Evolutionary conservation across 768 basidiomycete species (phyloP).

Genomic region (Melanogaster broomeanus): DNA sequence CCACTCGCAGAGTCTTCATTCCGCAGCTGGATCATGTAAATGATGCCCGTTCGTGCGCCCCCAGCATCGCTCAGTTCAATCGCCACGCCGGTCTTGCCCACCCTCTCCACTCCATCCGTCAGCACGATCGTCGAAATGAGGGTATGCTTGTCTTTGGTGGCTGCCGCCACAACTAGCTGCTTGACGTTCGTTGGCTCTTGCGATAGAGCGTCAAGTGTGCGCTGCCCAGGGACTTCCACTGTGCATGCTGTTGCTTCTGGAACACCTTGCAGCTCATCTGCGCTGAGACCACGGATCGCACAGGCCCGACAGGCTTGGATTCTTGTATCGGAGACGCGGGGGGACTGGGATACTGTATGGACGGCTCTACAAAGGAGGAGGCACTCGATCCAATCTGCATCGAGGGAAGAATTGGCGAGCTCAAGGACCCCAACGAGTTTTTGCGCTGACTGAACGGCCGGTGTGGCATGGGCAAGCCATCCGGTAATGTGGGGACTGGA

Average conservation of each 20-base stretch:
- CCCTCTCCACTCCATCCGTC: constrained; percentile 94
- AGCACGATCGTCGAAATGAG: constrained; percentile 95
- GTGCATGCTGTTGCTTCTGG: constrained; percentile 91
- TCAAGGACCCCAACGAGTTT: constrained; percentile 16
- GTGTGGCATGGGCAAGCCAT: constrained; percentile 33
- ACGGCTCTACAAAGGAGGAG: constrained; percentile 51
- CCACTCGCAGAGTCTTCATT: constrained; percentile 86
- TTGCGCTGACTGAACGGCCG: constrained; percentile 20
- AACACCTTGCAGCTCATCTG: constrained; percentile 99
- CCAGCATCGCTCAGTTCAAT: constrained; percentile 87
- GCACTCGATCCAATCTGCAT: constrained; percentile 54
- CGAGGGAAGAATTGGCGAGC: constrained; percentile 61
- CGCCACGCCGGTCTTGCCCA: constrained; percentile 98
- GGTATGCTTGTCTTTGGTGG: constrained; percentile 71
- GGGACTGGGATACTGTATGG: constrained; percentile 74
- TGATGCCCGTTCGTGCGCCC: constrained; percentile 88
- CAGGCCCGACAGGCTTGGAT: constrained; percentile 58
- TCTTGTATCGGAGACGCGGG: constrained; percentile 78
- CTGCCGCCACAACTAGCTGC: constrained; percentile 92
- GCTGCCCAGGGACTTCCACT: constrained; percentile 94
- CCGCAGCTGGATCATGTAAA: constrained; percentile 96
- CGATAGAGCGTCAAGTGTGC: constrained; percentile 87
- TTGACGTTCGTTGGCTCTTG: constrained; percentile 88
- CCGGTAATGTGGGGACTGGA: constrained; percentile 41
- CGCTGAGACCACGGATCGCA: constrained; percentile 76